A percentile compares a stretch with the other conserved stretches of the same genome.
phyloP scores from a whole-genome alignment of 2,329 filamentous ascomycete genomes.

The Pseudocercospora eumusae region DNA sequence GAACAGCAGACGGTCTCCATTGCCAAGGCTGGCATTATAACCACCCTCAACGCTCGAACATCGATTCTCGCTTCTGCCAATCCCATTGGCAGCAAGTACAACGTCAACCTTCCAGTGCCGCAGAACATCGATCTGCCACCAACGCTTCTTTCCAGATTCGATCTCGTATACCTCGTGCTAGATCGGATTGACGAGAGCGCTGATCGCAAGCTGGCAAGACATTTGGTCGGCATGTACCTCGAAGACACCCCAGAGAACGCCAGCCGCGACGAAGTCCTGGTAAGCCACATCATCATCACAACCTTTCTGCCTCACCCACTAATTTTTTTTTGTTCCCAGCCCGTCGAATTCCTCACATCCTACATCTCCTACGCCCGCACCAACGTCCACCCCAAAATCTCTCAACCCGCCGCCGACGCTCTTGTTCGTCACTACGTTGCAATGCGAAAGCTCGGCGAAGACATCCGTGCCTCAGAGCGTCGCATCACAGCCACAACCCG shows the following conservation, averaged over 20 bases:
- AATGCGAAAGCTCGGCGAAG: conserved; percentile 84
- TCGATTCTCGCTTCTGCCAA: conserved; percentile 97
- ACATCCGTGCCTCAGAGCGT: conserved; percentile 77
- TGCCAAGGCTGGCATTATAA: conserved; percentile 76
- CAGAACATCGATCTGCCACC: conserved; percentile 98
- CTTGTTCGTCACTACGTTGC: conserved; percentile 86
- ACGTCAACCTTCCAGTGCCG: conserved; percentile 89
- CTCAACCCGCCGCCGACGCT: conserved; percentile 75
- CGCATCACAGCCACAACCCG: conserved; percentile 96
- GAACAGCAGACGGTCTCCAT: conserved; percentile 79
- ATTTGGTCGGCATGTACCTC: conserved; percentile 93
- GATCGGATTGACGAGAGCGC: conserved; percentile 89
- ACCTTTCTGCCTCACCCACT: conserved; percentile 18
- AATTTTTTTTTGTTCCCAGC: conserved; percentile 51
- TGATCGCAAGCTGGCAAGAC: conserved; percentile 85
- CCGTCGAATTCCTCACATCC: conserved; percentile 90
- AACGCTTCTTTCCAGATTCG: conserved; percentile 91
- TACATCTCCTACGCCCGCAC: conserved; percentile 96
- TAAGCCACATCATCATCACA: conserved; percentile 50
- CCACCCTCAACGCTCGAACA: conserved; percentile 89
- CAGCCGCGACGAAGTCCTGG: conserved; percentile 73
- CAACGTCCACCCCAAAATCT: conserved; percentile 80
- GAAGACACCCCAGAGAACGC: conserved; percentile 92
- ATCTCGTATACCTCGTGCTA: conserved; percentile 93
- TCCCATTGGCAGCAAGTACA: conserved; percentile 96